Conservation (phyloP, 2,329 filamentous ascomycete species). For the Trichoderma hamatum region DNA sequence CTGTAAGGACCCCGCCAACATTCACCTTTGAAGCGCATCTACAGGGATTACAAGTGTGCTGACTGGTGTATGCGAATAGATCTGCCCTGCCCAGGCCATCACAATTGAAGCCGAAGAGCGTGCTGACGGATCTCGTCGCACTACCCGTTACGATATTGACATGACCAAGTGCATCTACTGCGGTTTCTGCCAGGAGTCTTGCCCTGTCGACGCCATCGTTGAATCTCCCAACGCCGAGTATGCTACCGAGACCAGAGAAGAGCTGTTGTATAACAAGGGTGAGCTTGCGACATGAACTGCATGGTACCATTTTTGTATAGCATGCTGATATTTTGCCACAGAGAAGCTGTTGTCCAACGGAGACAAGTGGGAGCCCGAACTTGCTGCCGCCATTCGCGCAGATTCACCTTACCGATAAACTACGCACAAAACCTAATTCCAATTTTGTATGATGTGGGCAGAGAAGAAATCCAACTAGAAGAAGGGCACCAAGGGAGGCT, state of each 20-base stretch:
- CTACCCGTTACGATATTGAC: constrained; percentile 97
- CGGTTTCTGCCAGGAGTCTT: constrained; percentile 98
- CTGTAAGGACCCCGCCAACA: constrained; percentile 49
- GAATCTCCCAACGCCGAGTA: constrained; percentile 67
- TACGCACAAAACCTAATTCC: constrained; percentile 14
- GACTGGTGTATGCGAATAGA: constrained; percentile 45
- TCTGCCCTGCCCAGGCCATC: constrained; percentile 97
- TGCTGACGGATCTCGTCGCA: constrained; percentile 90
- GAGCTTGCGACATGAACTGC: constrained; percentile 29
- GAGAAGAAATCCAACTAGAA: neutral
- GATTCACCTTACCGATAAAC: constrained; percentile 86
- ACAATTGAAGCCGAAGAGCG: constrained; percentile 99
- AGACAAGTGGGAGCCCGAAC: constrained; percentile 97
- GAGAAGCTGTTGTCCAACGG: constrained; percentile 88
- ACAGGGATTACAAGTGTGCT: neutral
- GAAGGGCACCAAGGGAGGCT: neutral
- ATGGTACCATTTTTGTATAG: neutral
- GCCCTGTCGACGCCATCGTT: constrained; percentile 90
- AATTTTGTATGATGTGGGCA: constrained; percentile 26
- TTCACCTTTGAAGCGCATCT: neutral
- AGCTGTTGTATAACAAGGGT: constrained; percentile 95
- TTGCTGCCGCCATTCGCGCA: constrained; percentile 87
- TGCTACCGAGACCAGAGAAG: constrained; percentile 74
- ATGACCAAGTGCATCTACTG: constrained; percentile 99
- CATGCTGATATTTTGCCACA: constrained; percentile 32